Conservation (phyloP, 2,329 filamentous ascomycete genomes). For the Ceratocystis variospora region DNA sequence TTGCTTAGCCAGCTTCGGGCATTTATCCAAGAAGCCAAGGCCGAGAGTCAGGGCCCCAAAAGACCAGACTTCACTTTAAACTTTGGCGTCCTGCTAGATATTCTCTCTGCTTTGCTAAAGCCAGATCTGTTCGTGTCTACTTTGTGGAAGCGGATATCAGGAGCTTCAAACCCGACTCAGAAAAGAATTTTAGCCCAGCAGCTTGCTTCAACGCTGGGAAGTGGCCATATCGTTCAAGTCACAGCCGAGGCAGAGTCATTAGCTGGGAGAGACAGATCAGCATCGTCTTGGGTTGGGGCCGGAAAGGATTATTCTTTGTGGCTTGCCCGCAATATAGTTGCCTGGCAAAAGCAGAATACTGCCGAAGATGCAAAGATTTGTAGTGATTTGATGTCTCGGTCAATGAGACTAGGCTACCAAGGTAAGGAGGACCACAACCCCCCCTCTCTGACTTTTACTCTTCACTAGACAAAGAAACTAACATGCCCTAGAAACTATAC, state of each 20-base stretch:
- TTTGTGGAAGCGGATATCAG: constrained; percentile 20
- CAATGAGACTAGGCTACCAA: constrained; percentile 57
- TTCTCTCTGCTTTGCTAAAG: constrained; percentile 26
- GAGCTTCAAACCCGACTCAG: constrained; percentile 20
- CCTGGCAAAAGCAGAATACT: constrained; percentile 28
- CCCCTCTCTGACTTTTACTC: not conserved
- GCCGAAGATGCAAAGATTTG: constrained; percentile 30
- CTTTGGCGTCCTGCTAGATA: constrained; percentile 31
- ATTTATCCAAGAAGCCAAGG: constrained; percentile 40
- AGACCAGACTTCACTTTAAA: constrained; percentile 33
- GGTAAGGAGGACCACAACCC: constrained; percentile 34
- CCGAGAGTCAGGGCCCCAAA: constrained; percentile 28
- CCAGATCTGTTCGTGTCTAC: not conserved
- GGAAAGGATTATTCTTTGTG: constrained; percentile 54
- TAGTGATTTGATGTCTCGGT: constrained; percentile 40
- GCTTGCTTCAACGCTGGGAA: constrained; percentile 34
- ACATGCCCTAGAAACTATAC: constrained; percentile 13
- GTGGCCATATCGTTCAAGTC: constrained; percentile 37
- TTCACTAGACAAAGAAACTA: not conserved
- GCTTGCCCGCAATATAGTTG: constrained; percentile 51
- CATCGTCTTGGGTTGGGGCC: constrained; percentile 45
- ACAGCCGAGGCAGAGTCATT: constrained; percentile 38
- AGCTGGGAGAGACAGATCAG: not conserved
- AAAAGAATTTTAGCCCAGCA: constrained; percentile 30
- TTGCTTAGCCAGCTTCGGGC: constrained; percentile 54